Conservation (phyloP, 805 yeast genomes). For the Starmerella gropengiesseri region DNA sequence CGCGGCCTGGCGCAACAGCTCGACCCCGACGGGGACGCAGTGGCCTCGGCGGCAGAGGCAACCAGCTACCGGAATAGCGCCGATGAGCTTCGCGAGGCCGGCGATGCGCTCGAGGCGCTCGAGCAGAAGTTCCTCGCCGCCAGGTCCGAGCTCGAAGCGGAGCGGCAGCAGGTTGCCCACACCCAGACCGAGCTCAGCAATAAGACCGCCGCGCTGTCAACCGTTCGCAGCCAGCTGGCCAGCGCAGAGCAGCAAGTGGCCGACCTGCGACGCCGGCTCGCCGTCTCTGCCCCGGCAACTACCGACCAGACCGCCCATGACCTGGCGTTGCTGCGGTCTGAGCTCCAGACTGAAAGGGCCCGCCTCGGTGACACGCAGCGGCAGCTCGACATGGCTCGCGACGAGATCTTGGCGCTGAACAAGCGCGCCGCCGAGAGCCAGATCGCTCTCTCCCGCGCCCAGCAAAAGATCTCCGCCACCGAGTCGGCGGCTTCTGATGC, state of each 20-base stretch:
- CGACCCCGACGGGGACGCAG: slow-evolving; percentile 11
- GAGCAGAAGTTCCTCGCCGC: slow-evolving; percentile 19
- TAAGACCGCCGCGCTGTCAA: background rate
- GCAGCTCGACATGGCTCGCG: slow-evolving; percentile 25
- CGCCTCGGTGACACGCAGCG: slow-evolving; percentile 29
- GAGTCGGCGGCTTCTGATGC: slow-evolving; percentile 6
- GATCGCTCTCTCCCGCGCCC: slow-evolving; percentile 4
- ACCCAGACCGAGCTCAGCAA: background rate
- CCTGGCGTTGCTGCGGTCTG: slow-evolving; percentile 18
- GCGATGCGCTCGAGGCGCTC: slow-evolving; percentile 27
- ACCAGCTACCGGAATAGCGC: slow-evolving; percentile 25
- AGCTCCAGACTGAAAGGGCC: slow-evolving; percentile 21
- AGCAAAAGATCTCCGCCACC: slow-evolving; percentile 2
- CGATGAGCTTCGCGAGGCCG: slow-evolving; percentile 30
- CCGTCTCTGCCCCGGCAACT: background rate
- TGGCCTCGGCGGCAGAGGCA: slow-evolving; percentile 6
- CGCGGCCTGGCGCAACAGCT: slow-evolving; percentile 56
- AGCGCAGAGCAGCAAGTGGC: slow-evolving; percentile 2
- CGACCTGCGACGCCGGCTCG: slow-evolving; percentile 4
- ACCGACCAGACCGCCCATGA: background rate
- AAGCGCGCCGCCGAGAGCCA: slow-evolving; percentile 3
- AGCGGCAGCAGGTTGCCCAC: background rate
- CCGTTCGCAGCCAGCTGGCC: background rate
- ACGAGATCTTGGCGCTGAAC: slow-evolving; percentile 15
- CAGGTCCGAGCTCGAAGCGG: slow-evolving; percentile 1